Percentiles rank a stretch among this genome's conserved stretches.
phyloP scores from a whole-genome alignment of 192 early-diverging fungal species.

The Mortierella hygrophila region DNA sequence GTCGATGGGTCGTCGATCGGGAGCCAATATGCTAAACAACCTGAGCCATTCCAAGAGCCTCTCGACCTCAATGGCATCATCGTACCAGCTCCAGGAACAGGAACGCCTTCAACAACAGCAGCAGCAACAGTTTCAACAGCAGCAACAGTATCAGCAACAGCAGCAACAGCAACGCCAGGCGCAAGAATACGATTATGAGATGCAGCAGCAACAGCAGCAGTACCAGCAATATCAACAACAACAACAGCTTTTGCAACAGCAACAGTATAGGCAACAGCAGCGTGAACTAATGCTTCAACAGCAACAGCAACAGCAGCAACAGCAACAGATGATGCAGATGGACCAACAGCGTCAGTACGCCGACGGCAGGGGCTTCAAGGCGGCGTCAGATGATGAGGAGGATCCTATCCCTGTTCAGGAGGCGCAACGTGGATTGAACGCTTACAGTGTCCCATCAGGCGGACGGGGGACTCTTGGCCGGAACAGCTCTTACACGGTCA shows the following conservation, averaged over 20 bases:
- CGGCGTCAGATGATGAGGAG: slow-evolving; percentile 58
- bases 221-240: slow-evolving; percentile 32
- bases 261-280: slow-evolving; percentile 25
- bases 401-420: slow-evolving; percentile 48
- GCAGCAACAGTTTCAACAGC: slow-evolving; percentile 24
- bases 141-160: slow-evolving; percentile 7
- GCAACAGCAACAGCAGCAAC: slow-evolving; percentile 25
- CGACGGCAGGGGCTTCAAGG: slow-evolving; percentile 46
- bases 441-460: slow-evolving; percentile 78
- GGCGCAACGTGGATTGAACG: slow-evolving; percentile 69
- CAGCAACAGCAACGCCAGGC: slow-evolving; percentile 16
- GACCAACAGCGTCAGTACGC: slow-evolving; percentile 25
- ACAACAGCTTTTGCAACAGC: slow-evolving; percentile 30
- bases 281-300: slow-evolving; percentile 25
- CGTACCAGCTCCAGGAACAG: slow-evolving; percentile 38
- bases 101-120: slow-evolving; percentile 26
- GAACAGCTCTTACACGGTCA: slow-evolving; percentile 21
- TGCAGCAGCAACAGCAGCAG: slow-evolving; percentile 32
- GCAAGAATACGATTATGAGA: slow-evolving; percentile 23
- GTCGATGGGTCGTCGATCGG: slow-evolving; percentile 55
- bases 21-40: slow-evolving; percentile 15
- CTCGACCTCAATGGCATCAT: slow-evolving; percentile 27
- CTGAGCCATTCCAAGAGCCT: slow-evolving; percentile 44
- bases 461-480: slow-evolving; percentile 34
- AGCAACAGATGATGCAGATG: slow-evolving; percentile 30